Conservation (phyloP, 176 grass and related monocot genomes). For the Zea mays region Zm-B73-REFERENCE-NAM-5.0 NC_050102.1:161826501-161827000, state of each 20-base stretch:
- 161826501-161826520: neutral
- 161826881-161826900: conserved; percentile 29
- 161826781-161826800: conserved; percentile 71
- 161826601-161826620: neutral
- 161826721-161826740: neutral
- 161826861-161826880: conserved; percentile 45
- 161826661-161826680: neutral
- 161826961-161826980: conserved; percentile 61
- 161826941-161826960: conserved; percentile 73
- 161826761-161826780: neutral
- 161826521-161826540: conserved; percentile 1
- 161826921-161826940: conserved; percentile 25
- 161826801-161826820: conserved; percentile 62
- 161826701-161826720: neutral
- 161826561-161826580: neutral
- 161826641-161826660: neutral
- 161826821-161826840: conserved; percentile 65
- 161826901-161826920: conserved; percentile 46
- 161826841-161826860: conserved; percentile 51
- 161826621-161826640: conserved; percentile 11
- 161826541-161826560: neutral
- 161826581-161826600: neutral
- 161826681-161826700: neutral
- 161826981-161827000: conserved; percentile 54
- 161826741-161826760: neutral